Base-by-base conservation (phyloP, 192 early-diverging fungal species). In the Lunasporangiospora selenospora region DNA sequence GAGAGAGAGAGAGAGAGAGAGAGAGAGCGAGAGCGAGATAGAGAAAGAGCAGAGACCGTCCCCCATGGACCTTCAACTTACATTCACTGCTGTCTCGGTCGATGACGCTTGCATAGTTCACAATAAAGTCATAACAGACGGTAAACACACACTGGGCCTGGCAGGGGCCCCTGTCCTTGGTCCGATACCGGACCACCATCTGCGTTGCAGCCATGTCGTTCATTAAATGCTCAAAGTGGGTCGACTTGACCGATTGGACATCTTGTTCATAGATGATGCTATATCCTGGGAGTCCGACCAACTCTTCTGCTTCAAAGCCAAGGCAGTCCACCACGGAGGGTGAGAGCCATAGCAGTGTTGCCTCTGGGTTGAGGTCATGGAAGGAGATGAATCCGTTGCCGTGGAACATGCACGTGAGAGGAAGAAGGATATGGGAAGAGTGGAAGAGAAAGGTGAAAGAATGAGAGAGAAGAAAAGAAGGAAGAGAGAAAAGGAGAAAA, bases 281-380 rank as follows among this genome's bases (percentile, higher is more conserved):
- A 26, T 81, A 83, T 16, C 41, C 63, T 1, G 50, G 38, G 9
- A 31, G 18, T 1, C 75, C 79, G 0, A 79, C 21, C 23, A 83
- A 15, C n/a, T 83, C 81, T 19, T 80, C 64, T 31, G 77, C 65
- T 1, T 42, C 42, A 32, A 60, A 83, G 2, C 81, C 81, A 13
- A 83, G 65, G 10, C 73, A 55, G 13, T 83, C 77, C 16, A 40
- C 31, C 6, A 81, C 54, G 21, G 64, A 71, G 1, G 62, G 56
- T 2, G 79, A 79, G 5, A 56, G 42, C 58, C 76, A 83, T 6
- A 77, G 16, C 33, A 65, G 44, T 1, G 19, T 53, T 6, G 36
- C 63, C 7, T 51, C 44, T 0, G 73, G 57, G 0, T 73, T 75
- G 32, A 76, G 62, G 57, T 83, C 81, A 50, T 78, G 77, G 47